Percentiles rank a stretch among this genome's conserved stretches.
Conservation (phyloP, 1,284 basidiomycete genomes). For the Malassezia sympodialis region DNA sequence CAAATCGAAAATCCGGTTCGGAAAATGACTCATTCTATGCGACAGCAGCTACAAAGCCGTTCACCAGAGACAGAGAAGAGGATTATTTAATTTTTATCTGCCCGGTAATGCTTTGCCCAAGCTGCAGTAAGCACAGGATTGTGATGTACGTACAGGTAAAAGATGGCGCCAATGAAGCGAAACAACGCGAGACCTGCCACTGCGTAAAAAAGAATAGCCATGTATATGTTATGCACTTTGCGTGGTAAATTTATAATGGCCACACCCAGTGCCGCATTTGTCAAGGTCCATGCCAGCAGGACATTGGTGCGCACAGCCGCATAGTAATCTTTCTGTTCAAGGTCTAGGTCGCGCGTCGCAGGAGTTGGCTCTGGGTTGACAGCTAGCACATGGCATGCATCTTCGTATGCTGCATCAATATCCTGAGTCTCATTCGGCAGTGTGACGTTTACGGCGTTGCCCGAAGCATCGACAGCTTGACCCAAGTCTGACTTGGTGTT, state of each 20-base stretch:
- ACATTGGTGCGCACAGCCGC: constrained; percentile 78
- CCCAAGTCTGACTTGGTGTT: constrained; percentile 39
- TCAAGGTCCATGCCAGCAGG: constrained; percentile 62
- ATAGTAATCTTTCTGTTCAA: constrained; percentile 45
- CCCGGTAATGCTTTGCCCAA: neutral
- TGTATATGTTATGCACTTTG: constrained; percentile 30
- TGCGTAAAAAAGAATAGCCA: constrained; percentile 40
- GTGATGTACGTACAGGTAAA: constrained; percentile 18
- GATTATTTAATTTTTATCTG: neutral
- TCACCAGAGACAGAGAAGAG: neutral
- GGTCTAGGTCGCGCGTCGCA: constrained; percentile 26
- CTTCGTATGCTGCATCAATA: constrained; percentile 43
- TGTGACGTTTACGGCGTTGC: constrained; percentile 37
- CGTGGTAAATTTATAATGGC: constrained; percentile 28
- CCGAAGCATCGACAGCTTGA: constrained; percentile 19
- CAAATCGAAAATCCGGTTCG: neutral
- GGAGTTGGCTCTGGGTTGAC: constrained; percentile 23
- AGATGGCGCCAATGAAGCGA: constrained; percentile 27
- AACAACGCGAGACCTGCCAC: constrained; percentile 36
- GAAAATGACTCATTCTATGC: neutral
- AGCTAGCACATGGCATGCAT: constrained; percentile 40
- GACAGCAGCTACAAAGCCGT: neutral
- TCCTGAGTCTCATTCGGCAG: constrained; percentile 43
- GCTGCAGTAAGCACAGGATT: neutral
- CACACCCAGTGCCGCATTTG: constrained; percentile 40